Conservation (phyloP, 2,329 filamentous ascomycete species). For the Aureobasidium mangrovei region DNA sequence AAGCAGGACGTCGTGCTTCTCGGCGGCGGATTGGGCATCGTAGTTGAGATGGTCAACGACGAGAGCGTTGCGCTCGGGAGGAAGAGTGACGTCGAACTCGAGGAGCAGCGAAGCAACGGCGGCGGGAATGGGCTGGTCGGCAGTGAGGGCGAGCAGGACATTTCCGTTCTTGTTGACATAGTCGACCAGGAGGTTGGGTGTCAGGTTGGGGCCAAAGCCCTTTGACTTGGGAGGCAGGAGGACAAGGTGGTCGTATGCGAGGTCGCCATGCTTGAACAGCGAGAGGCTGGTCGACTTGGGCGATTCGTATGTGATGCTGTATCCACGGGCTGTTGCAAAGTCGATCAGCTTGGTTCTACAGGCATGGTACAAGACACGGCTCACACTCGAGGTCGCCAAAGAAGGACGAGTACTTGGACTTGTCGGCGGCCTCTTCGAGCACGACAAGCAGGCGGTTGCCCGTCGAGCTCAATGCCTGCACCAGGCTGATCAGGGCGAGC, state of each 20-base stretch:
- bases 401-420: constrained; percentile 75
- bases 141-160: constrained; percentile 75
- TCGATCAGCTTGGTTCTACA: not conserved
- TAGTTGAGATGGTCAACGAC: constrained; percentile 96
- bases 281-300: constrained; percentile 69
- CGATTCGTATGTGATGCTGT: constrained; percentile 69
- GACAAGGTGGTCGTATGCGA: constrained; percentile 82
- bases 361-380: not conserved
- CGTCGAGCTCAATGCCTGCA: constrained; percentile 66
- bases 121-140: constrained; percentile 58
- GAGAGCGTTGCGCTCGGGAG: constrained; percentile 71
- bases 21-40: constrained; percentile 64
- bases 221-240: constrained; percentile 86
- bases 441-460: constrained; percentile 78
- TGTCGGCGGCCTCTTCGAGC: constrained; percentile 72
- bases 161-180: constrained; percentile 91
- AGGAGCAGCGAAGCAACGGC: constrained; percentile 69
- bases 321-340: constrained; percentile 61
- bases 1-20: constrained; percentile 82
- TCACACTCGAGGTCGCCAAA: constrained; percentile 60
- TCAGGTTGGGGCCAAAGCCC: constrained; percentile 82
- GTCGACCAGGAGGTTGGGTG: constrained; percentile 75
- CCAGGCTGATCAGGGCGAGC: constrained; percentile 56
- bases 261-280: constrained; percentile 79
- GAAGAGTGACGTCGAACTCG: constrained; percentile 84